These are phyloP conservation scores for Fraxinus albicans DNA, from an alignment of 305 asterid species.

Conservation along the genomic window DNA sequence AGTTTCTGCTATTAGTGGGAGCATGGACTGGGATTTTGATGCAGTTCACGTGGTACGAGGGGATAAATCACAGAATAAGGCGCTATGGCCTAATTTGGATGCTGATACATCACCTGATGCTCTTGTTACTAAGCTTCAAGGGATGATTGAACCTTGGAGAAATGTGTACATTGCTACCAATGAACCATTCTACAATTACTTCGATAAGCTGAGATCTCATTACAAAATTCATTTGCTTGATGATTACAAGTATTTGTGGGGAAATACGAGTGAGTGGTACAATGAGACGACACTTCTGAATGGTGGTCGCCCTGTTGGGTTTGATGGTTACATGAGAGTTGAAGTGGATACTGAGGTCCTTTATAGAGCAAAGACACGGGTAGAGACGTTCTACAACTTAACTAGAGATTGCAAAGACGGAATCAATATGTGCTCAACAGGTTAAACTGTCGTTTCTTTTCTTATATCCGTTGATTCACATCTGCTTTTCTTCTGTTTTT, in stretches of 20 bases:
- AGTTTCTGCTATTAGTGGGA: slow-evolving; percentile 86
- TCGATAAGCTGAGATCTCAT: slow-evolving; percentile 85
- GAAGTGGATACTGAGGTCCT: slow-evolving; percentile 98
- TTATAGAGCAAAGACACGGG: slow-evolving; percentile 69
- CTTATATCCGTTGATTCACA: neutral
- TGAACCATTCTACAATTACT: slow-evolving; percentile 75
- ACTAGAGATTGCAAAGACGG: slow-evolving; percentile 94
- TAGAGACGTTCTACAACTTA: slow-evolving; percentile 87
- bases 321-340: slow-evolving; percentile 92
- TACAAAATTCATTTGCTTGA: slow-evolving; percentile 87
- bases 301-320: slow-evolving; percentile 64
- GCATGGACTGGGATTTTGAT: slow-evolving; percentile 98
- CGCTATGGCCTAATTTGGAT: slow-evolving; percentile 80
- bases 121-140: slow-evolving; percentile 59
- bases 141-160: slow-evolving; percentile 61
- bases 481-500: neutral
- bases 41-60: slow-evolving; percentile 93
- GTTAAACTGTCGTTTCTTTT: neutral
- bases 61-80: slow-evolving; percentile 65
- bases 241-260: slow-evolving; percentile 78
- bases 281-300: slow-evolving; percentile 66
- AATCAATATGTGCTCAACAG: slow-evolving; percentile 61
- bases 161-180: slow-evolving; percentile 85
- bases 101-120: slow-evolving; percentile 84
- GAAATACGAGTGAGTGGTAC: slow-evolving; percentile 86